phyloP scores from a whole-genome alignment of 495 filamentous ascomycete species.

The Trichoderma asperelloides region DNA sequence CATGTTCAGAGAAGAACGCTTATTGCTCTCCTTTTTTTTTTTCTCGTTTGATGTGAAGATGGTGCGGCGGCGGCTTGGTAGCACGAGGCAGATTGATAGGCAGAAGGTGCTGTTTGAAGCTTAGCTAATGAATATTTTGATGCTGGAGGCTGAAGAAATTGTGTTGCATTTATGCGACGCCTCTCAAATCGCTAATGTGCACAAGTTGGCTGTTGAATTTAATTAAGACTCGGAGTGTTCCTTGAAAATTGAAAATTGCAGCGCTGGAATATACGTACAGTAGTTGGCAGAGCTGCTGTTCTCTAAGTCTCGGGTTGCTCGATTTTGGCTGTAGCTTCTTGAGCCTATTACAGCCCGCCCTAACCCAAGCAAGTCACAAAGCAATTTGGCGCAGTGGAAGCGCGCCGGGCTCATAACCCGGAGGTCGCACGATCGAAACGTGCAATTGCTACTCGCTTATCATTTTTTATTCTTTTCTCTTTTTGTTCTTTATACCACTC shows the following conservation, averaged over 20 bases:
- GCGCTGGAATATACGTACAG: too few relatives aligned
- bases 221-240: not conserved
- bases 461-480: not conserved
- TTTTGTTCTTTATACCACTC: not conserved
- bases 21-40: not conserved
- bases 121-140: not conserved
- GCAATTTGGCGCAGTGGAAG: constrained; percentile 8
- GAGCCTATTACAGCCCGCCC: not conserved
- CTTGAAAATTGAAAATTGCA: not conserved
- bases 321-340: not conserved
- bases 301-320: not conserved
- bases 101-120: not conserved
- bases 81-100: not conserved
- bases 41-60: not conserved
- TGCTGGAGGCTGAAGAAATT: not conserved
- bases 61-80: not conserved
- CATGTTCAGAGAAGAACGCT: not conserved
- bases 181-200: not conserved
- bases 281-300: too few relatives aligned
- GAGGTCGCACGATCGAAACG: constrained; percentile 8
- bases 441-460: not conserved
- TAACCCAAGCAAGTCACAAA: not conserved
- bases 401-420: constrained; percentile 8
- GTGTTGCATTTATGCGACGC: too few relatives aligned
- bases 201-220: not conserved